Evolutionary conservation across 495 filamentous ascomycete genomes (phyloP).

Genomic region (Lindgomyces ingoldianus): DNA sequence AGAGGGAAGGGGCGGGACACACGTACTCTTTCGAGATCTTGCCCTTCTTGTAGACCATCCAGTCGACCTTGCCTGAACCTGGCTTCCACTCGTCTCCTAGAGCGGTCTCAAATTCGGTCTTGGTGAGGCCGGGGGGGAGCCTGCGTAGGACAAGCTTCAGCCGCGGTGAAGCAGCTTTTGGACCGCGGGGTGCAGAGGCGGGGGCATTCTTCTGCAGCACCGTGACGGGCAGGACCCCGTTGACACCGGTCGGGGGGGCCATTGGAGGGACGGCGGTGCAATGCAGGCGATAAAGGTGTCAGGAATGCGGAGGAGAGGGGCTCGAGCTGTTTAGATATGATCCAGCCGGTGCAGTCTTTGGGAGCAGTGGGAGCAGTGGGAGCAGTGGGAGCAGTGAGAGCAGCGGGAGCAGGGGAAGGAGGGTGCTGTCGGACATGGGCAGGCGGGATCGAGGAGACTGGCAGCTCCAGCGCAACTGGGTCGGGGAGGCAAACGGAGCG

Average conservation of each 20-base stretch:
- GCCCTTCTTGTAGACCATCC: slow-evolving; percentile 73
- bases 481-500: background rate
- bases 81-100: slow-evolving; percentile 83
- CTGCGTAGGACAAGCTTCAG: slow-evolving; percentile 85
- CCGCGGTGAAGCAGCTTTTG: slow-evolving; percentile 61
- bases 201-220: slow-evolving; percentile 59
- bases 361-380: slow-evolving; percentile 8
- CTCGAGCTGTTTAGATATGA: background rate
- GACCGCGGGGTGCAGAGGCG: slow-evolving; percentile 42
- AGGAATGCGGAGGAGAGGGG: background rate
- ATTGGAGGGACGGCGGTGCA: background rate
- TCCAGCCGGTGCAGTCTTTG: background rate
- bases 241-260: slow-evolving; percentile 40
- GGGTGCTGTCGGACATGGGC: slow-evolving; percentile 14
- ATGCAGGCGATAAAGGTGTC: background rate
- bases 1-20: background rate
- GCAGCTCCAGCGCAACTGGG: background rate
- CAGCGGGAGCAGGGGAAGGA: background rate
- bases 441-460: background rate
- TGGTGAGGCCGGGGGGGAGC: slow-evolving; percentile 81
- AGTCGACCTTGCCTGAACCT: slow-evolving; percentile 79
- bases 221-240: slow-evolving; percentile 64
- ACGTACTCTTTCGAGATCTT: slow-evolving; percentile 86
- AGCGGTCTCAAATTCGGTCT: slow-evolving; percentile 69
- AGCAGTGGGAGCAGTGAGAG: background rate